These are phyloP conservation scores for Schizonepeta tenuifolia DNA, from an alignment of 257 asterid species.

Conservation along the genomic window DNA sequence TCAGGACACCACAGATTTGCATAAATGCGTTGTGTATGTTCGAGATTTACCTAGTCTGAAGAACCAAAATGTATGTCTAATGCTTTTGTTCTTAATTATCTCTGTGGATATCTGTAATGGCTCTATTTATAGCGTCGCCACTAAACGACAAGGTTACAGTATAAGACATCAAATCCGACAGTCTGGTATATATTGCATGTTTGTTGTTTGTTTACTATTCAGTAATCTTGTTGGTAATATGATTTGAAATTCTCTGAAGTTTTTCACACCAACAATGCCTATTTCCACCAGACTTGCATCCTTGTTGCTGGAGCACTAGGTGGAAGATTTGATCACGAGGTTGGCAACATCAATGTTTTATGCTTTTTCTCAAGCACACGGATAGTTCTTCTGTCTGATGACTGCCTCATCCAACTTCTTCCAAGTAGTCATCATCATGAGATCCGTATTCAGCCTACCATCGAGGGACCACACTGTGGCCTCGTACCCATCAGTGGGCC, in stretches of 20 bases:
- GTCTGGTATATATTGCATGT: not conserved
- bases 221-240: slow-evolving; percentile 7
- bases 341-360: slow-evolving; percentile 80
- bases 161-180: not conserved
- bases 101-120: slow-evolving; percentile 2
- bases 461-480: slow-evolving; percentile 95
- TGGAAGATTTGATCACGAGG: slow-evolving; percentile 96
- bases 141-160: not conserved
- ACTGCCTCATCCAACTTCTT: slow-evolving; percentile 89
- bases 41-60: slow-evolving; percentile 50
- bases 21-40: slow-evolving; percentile 75
- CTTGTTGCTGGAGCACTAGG: slow-evolving; percentile 96
- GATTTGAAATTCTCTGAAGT: not conserved
- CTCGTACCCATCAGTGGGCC: slow-evolving; percentile 74
- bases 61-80: slow-evolving; percentile 58
- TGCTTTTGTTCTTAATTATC: slow-evolving; percentile 20
- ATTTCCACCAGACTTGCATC: slow-evolving; percentile 64
- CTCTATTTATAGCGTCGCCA: slow-evolving; percentile 10
- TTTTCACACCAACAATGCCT: slow-evolving; percentile 1
- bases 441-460: slow-evolving; percentile 57
- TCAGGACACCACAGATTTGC: slow-evolving; percentile 93
- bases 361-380: slow-evolving; percentile 63
- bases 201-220: not conserved
- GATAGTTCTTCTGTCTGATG: slow-evolving; percentile 80
- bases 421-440: slow-evolving; percentile 68